Evolutionary conservation across 768 basidiomycete species (phyloP), one percentile per base, ranked within the genome.

Genomic region (Botryobasidium botryosum): DNA sequence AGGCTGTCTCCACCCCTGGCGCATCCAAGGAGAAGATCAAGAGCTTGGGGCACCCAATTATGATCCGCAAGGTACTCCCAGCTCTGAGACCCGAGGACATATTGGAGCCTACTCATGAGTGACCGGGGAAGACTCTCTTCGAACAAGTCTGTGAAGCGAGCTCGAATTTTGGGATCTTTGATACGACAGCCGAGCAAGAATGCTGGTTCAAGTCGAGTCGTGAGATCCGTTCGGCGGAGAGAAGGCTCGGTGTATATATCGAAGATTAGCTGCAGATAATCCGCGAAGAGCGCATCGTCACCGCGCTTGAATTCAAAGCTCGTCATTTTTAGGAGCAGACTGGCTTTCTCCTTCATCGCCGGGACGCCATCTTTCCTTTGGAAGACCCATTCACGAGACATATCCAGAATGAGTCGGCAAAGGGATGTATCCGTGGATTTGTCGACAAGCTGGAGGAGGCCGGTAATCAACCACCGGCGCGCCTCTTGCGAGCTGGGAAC

Each of bases 311-410:
- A 88, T 7, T 71, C 65, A 52, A 58, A 59, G 25, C 50, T 50
- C 5, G 72, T 69, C 88, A 99, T 91, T 58, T 84, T 86, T 55
- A 82, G 77, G 49, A 99, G 61, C 26, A 97, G 63, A 24, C 70
- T 79, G 2, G 91, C 80, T 61, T 96, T 97, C 64, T 99, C 94
- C 61, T 94, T 96, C 72, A 84, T 79, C 0, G 83, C 83, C 5
- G 91, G 91, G 24, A 58, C 53, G 1, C 77, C 68, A 46, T 94
- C 87, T 43, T 79, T 80, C 53, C 74, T 75, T 35, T 78, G 74
- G 52, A 92, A 65, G n/a, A 85, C 80, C 91, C 92, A 97, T 21
- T 79, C 78, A 39, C 80, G 72, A 40, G 83, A 73, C 45, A 96
- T 72, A 45, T 88, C 81, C 18, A 99, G 70, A 50, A 94, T 72